Evolutionary conservation across 306 rosid genomes (phyloP).

Genomic region (Sesbania bispinosa): DNA sequence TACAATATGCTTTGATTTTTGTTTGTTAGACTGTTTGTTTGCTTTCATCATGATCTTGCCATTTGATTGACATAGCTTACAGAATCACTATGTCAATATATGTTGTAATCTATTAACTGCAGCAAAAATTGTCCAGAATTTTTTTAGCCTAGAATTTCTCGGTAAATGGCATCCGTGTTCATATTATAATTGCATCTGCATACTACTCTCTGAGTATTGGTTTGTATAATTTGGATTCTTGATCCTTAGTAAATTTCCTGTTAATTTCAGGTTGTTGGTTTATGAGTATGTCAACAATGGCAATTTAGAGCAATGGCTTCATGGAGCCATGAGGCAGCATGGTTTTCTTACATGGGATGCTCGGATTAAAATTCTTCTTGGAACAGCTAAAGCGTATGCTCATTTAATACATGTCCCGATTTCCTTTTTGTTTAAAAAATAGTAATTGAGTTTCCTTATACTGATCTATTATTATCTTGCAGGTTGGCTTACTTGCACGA

Average conservation of each 20-base stretch:
- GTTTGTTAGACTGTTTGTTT: constrained; percentile 18
- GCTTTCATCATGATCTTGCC: no score
- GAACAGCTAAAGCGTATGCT: constrained; percentile 87
- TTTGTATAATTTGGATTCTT: constrained; percentile 17
- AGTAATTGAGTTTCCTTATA: constrained; percentile 12
- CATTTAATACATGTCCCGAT: background rate
- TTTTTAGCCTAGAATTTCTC: background rate
- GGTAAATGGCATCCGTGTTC: background rate
- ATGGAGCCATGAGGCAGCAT: constrained; percentile 77
- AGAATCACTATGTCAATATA: background rate
- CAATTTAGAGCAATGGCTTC: constrained; percentile 89
- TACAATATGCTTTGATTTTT: background rate
- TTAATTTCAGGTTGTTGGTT: constrained; percentile 66
- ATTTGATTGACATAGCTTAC: constrained; percentile 1
- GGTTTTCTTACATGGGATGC: constrained; percentile 96
- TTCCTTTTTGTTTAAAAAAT: background rate
- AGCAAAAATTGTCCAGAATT: background rate
- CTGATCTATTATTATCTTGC: constrained; percentile 31
- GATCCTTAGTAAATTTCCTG: constrained; percentile 12
- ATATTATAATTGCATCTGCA: background rate
- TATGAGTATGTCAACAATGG: constrained; percentile 91
- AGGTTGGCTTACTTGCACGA: constrained; percentile 94
- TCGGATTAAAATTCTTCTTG: constrained; percentile 80
- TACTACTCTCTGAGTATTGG: background rate
- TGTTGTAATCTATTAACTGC: background rate